Evolutionary conservation across 768 basidiomycete species (phyloP).

Genomic region (Naganishia vaughanmartiniae): DNA sequence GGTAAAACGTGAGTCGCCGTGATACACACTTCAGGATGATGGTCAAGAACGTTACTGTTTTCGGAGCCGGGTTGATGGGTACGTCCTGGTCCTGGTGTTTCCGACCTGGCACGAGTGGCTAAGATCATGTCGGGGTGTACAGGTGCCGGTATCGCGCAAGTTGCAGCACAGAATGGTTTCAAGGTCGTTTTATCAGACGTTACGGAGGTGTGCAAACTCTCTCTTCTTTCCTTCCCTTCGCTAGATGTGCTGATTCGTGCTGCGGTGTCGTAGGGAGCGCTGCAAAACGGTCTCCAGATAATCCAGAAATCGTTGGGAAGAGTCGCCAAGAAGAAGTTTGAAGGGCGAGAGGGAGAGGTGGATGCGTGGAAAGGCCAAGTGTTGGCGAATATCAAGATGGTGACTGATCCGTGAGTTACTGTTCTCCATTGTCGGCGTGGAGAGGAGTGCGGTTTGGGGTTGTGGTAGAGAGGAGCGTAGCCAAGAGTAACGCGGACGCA

Average conservation of each 20-base stretch:
- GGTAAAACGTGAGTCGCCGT: not conserved
- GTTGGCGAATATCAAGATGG: slow-evolving; percentile 50
- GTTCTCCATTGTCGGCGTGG: not conserved
- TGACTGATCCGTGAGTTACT: slow-evolving; percentile 52
- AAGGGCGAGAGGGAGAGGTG: slow-evolving; percentile 37
- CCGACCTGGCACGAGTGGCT: not conserved
- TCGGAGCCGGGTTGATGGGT: slow-evolving; percentile 55
- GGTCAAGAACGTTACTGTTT: slow-evolving; percentile 52
- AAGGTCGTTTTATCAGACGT: slow-evolving; percentile 54
- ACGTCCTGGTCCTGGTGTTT: not conserved
- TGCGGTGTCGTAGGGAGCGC: slow-evolving; percentile 13
- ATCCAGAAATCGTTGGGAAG: slow-evolving; percentile 54
- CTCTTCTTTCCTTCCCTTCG: not conserved
- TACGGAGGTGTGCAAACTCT: slow-evolving; percentile 44
- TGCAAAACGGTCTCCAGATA: slow-evolving; percentile 51
- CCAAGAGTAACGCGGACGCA: not conserved
- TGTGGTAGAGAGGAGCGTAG: not conserved
- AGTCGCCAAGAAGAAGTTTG: slow-evolving; percentile 51
- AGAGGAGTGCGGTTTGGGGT: not conserved
- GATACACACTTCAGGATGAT: not conserved
- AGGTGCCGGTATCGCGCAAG: slow-evolving; percentile 56
- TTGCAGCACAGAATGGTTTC: slow-evolving; percentile 53
- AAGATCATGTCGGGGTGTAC: slow-evolving; percentile 23
- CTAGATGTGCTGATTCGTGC: not conserved
- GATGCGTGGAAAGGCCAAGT: slow-evolving; percentile 32